These are phyloP conservation scores for Starmerella stigmatis DNA, from an alignment of 805 yeast genomes.

Conservation along the genomic window DNA sequence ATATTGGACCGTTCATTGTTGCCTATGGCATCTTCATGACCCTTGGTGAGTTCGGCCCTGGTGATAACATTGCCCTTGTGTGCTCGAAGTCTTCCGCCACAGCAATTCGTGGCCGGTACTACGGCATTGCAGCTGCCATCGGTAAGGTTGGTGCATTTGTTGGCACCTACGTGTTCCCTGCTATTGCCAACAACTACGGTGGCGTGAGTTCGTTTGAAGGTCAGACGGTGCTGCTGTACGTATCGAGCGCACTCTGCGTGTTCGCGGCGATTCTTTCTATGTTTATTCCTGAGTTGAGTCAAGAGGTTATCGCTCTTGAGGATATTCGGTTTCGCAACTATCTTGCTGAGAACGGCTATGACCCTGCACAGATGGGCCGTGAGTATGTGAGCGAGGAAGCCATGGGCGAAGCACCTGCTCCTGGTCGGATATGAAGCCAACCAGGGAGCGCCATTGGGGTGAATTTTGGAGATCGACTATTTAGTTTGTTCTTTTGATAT, in stretches of 20 bases:
- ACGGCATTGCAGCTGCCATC: constrained; percentile 81
- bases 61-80: constrained; percentile 79
- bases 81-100: constrained; percentile 82
- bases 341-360: constrained; percentile 59
- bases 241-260: constrained; percentile 66
- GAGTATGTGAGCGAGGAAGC: constrained; percentile 1
- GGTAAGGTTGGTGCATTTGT: constrained; percentile 91
- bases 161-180: constrained; percentile 82
- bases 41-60: constrained; percentile 89
- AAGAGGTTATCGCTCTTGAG: constrained; percentile 68
- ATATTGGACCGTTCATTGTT: constrained; percentile 71
- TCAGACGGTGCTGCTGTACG: constrained; percentile 67
- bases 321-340: constrained; percentile 59
- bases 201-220: constrained; percentile 39
- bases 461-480: no score
- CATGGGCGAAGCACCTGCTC: constrained; percentile 2
- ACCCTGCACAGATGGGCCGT: constrained; percentile 45
- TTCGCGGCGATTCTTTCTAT: constrained; percentile 60
- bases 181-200: constrained; percentile 54
- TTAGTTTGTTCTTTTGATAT: no score
- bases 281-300: constrained; percentile 74
- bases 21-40: constrained; percentile 81
- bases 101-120: constrained; percentile 80
- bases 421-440: constrained; percentile 2
- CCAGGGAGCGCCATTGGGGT: no score